Base-by-base conservation (phyloP, 768 basidiomycete species). In the Rubroboletus satanas region DNA sequence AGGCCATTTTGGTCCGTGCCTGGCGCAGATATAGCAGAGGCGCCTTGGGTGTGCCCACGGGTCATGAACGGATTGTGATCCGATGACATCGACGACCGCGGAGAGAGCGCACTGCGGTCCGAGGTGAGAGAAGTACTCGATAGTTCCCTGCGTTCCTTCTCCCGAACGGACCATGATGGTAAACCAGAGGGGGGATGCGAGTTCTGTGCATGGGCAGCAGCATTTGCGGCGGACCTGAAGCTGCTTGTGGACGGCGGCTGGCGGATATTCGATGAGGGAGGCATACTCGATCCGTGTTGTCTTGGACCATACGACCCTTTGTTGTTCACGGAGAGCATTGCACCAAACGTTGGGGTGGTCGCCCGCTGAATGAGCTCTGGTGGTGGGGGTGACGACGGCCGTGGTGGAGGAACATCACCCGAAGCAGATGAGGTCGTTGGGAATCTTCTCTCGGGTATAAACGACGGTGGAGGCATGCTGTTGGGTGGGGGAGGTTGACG, bases 341-440 rank as follows among this genome's bases (percentile, higher is more conserved):
- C 73, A 2, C 88, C 87, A 61, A 90, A 84, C 7, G 87, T 87
- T 0, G 91, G 91, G 1, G 91, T 93, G 4, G 91, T 91, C 10
- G 95, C 93, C 14, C 95, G 88, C 65, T 92, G 87, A 57, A 97
- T 85, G 66, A 97, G 88, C 53, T 98, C 94, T 17, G 88, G 76
- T 17, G 94, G 96, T 6, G 94, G 95, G 2, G 96, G 95, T 0
- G 96, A 98, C 4, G 85, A 88, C 0, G 96, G 96, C 42, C 95
- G 79, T 29, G 90, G 87, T 0, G 95, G 94, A 11, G 89, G 88
- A 6, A 73, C 70, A 58, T 88, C 87, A 42, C 77, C 73, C 5
- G 79, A 75, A 21, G 76, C 69, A 52, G 71, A 72, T 8, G 79
- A 76, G 15, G 69, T 69, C 5, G 76, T 74, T 26, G 74, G 74